Evolutionary conservation across 2,329 filamentous ascomycete species (phyloP), one percentile per base, ranked within the genome.

Genomic region (Fusarium ramigenum): DNA sequence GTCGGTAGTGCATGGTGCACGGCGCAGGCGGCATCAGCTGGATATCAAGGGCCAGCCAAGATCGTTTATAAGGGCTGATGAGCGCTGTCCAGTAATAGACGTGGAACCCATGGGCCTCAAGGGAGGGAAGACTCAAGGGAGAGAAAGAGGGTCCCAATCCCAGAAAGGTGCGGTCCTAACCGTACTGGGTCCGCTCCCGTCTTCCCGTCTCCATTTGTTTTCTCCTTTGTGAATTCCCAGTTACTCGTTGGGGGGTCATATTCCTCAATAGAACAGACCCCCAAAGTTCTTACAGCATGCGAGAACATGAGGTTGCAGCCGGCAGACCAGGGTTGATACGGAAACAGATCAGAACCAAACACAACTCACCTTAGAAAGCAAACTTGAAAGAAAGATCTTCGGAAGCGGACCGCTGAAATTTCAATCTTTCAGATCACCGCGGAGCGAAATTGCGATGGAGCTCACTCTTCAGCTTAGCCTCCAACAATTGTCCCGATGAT

Each of bases 131-230:
- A 53, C 64, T 61, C 43, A 66, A 71, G 64, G 53, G 66, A 75
- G 56, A 63, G 40, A 43, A 52, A 47, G 52, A 64, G 43, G 65
- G 53, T 32, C 56, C 46, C 34, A 47, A 47, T 54, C 72, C 68
- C 54, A 68, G 67, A 62, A 61, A 63, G 58, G 71, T 66, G 76
- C 76, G 76, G 74, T 76, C 66, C 76, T 69, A 78, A 76, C 76
- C 75, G 76, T 75, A 67, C 73, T 76, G 62, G 73, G 63, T 64
- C 75, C 75, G 69, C 66, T 78, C 76, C 76, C 76, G 76, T 64
- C 75, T 66, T 78, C 75, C 76, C 76, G 75, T 77, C 74, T 73
- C 74, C 74, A 69, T 73, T 64, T 75, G 65, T 69, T 73, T 66
- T 69, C 73, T 63, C 68, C 37, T 69, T 72, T 74, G 53, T 54